Conservation (phyloP, 331 rosid species). For the Rosa hybrid region DNA sequence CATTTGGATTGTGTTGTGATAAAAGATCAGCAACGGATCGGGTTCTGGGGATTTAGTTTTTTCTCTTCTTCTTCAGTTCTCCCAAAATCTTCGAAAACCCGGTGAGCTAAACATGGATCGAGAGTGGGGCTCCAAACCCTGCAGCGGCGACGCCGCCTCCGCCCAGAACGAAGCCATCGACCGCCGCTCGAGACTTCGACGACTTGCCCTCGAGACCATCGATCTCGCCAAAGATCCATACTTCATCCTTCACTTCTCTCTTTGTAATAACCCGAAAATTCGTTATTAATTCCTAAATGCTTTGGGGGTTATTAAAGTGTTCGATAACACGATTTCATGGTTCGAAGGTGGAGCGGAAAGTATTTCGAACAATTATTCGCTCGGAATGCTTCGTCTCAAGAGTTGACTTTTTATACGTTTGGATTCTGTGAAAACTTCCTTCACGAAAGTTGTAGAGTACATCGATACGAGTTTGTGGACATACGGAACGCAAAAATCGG, state of each 20-base stretch:
- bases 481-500: too few relatives aligned
- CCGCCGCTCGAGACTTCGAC: conserved; percentile 95
- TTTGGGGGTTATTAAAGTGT: too few relatives aligned
- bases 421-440: too few relatives aligned
- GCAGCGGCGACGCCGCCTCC: conserved; percentile 97
- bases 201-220: conserved; percentile 89
- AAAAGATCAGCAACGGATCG: background rate
- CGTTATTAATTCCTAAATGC: too few relatives aligned
- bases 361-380: too few relatives aligned
- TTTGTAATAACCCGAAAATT: background rate
- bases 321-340: too few relatives aligned
- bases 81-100: background rate
- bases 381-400: too few relatives aligned
- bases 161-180: conserved; percentile 98
- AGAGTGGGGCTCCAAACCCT: conserved; percentile 98
- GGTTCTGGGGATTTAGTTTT: background rate
- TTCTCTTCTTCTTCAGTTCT: background rate
- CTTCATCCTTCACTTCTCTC: conserved; percentile 39
- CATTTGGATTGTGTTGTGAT: background rate
- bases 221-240: conserved; percentile 99
- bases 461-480: too few relatives aligned
- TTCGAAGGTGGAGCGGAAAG: too few relatives aligned
- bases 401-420: too few relatives aligned
- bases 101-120: conserved; percentile 58
- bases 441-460: too few relatives aligned